Evolutionary conservation across 495 filamentous ascomycete species (phyloP), one percentile per base, ranked within the genome.

Genomic region (Tetracladium setigerum): DNA sequence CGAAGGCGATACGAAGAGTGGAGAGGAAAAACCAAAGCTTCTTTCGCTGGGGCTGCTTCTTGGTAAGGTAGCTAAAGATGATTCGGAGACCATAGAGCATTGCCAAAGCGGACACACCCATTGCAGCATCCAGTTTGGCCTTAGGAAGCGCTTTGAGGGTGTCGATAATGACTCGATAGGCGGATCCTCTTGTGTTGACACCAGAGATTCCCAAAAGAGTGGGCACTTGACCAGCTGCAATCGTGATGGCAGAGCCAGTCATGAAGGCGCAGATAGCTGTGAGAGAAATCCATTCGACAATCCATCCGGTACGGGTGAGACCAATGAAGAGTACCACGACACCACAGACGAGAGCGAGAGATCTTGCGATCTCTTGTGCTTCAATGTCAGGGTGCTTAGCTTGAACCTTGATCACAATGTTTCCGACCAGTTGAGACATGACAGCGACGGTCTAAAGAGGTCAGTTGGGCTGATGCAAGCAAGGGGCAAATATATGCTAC

Each of bases 221-320:
- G 2, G 84, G 78, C 24, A 95, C 76, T 66, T 97, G 91, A 13
- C 91, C 89, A 35, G 80, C 71, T 24, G 77, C 77, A 60, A 97
- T 97, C 57, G 77, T 94, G 63, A 97, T 67, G 27, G 91, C 91
- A 0, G 90, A 94, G 5, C 91, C 91, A 1, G 91, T 95, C 88
- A 97, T 96, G 76, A 91, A 97, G 4, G 91, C 88, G 5, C 84
- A 86, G 42, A 95, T 90, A 1, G 90, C 83, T 1, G 88, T 79
- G 33, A 97, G 76, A 0, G 91, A 82, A 61, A 97, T 96, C 58
- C 95, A 83, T 49, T 97, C 90, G 13, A 95, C 91, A 18, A 97
- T 84, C 74, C 87, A 92, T 13, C 91, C 91, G 19, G 82, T 72
- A 9, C 89, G 78, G 30, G 82, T 63, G 10, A 95, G 63, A 6